phyloP scores from a whole-genome alignment of 306 rosid species.

The Sphenostylis stenocarpa region DNA sequence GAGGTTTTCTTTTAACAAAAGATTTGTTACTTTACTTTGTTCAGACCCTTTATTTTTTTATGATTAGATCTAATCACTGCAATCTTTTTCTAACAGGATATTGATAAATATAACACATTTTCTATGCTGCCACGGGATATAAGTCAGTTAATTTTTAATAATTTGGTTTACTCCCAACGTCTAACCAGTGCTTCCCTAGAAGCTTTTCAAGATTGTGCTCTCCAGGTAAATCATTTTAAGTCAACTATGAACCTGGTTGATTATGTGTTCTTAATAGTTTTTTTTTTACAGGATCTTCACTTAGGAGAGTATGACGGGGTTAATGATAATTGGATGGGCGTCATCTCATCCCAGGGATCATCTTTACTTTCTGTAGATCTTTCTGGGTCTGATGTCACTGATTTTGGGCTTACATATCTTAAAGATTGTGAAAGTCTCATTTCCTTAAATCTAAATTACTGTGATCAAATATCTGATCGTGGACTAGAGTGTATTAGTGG shows the following conservation, averaged over 20 bases:
- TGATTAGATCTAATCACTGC: conserved; percentile 22
- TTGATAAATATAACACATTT: conserved; percentile 54
- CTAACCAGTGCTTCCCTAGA: conserved; percentile 54
- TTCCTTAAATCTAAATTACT: conserved; percentile 67
- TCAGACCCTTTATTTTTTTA: neutral
- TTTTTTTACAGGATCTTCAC: conserved; percentile 67
- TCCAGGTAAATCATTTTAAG: conserved; percentile 64
- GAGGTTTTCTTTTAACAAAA: conserved; percentile 49
- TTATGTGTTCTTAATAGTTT: conserved; percentile 27
- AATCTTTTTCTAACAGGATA: conserved; percentile 59
- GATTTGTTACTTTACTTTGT: conserved; percentile 1
- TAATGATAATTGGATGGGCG: conserved; percentile 85
- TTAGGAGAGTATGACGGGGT: conserved; percentile 81
- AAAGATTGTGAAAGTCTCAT: conserved; percentile 72
- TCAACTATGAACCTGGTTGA: conserved; percentile 8
- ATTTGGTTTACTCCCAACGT: conserved; percentile 56
- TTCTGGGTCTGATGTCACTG: conserved; percentile 81
- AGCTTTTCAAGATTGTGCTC: conserved; percentile 86
- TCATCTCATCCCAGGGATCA: conserved; percentile 82
- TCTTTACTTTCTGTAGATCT: conserved; percentile 87
- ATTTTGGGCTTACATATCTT: conserved; percentile 70
- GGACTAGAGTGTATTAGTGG: conserved; percentile 74
- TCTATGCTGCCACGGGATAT: conserved; percentile 82
- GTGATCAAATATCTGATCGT: conserved; percentile 78
- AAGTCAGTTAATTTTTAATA: conserved; percentile 83